phyloP scores from a whole-genome alignment of 129 eudicot species.

The Lactuca saligna region DNA sequence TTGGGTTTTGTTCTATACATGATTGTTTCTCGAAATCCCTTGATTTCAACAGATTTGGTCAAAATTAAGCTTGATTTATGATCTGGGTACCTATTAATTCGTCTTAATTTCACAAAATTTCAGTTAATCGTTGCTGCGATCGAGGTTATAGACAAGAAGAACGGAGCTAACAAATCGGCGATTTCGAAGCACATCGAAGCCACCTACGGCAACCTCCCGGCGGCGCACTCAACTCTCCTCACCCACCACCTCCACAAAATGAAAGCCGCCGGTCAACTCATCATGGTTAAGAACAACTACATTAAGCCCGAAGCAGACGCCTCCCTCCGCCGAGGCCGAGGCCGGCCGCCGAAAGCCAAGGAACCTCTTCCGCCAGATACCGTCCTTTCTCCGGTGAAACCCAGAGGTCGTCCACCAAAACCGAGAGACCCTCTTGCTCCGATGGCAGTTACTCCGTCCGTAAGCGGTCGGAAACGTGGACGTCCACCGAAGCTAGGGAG shows the following conservation, averaged over 20 bases:
- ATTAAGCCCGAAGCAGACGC: slow-evolving; percentile 48
- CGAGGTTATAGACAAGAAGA: slow-evolving; percentile 38
- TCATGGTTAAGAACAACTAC: slow-evolving; percentile 54
- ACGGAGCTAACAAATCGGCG: slow-evolving; percentile 54
- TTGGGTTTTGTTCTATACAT: not conserved
- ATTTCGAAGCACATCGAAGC: slow-evolving; percentile 65
- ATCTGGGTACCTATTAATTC: not conserved
- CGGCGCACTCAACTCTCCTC: slow-evolving; percentile 60
- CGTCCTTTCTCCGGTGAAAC: too few species aligned
- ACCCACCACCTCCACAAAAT: slow-evolving; percentile 69
- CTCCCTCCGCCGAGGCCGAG: slow-evolving; percentile 64
- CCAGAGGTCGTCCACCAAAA: slow-evolving; percentile 65
- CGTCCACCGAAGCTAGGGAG: slow-evolving; percentile 52
- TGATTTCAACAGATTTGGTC: not conserved
- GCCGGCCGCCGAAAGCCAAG: slow-evolving; percentile 75
- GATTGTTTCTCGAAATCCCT: not conserved
- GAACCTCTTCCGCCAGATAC: slow-evolving; percentile 26
- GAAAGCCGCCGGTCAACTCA: slow-evolving; percentile 57
- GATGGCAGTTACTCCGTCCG: not conserved
- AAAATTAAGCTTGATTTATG: not conserved
- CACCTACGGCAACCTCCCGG: slow-evolving; percentile 50
- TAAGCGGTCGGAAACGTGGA: slow-evolving; percentile 63
- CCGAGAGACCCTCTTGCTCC: slow-evolving; percentile 34
- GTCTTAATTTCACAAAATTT: not conserved
- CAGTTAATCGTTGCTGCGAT: slow-evolving; percentile 67